Conservation (phyloP, 768 basidiomycete species). For the Suillus spraguei region DNA sequence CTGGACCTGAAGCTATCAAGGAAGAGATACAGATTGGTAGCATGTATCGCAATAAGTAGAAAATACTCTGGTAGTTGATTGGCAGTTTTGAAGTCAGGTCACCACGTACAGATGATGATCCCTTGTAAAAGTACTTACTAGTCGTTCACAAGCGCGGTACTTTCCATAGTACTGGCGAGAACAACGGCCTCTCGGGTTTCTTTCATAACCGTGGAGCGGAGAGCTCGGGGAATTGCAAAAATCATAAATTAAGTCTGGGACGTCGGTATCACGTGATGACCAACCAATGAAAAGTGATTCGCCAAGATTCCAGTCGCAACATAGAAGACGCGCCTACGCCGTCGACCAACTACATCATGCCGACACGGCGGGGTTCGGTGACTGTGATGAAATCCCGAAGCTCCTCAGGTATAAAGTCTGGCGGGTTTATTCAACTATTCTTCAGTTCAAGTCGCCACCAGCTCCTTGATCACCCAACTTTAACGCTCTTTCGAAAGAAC, state of each 20-base stretch:
- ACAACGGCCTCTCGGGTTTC: neutral
- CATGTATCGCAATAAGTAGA: neutral
- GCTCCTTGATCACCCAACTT: conserved; percentile 4
- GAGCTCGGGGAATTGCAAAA: neutral
- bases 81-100: neutral
- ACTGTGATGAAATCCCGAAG: neutral
- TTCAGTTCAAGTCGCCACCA: conserved; percentile 3
- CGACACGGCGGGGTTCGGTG: conserved; percentile 2
- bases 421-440: neutral
- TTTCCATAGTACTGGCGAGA: neutral
- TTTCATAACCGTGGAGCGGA: neutral
- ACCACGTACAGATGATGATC: neutral
- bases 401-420: conserved; percentile 2
- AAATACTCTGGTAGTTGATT: neutral
- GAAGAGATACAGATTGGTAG: neutral
- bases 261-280: neutral
- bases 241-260: no score
- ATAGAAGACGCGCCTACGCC: neutral
- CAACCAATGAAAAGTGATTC: neutral
- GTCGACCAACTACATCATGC: neutral
- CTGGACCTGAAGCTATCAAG: neutral
- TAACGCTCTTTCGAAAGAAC: neutral
- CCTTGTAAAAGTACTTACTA: neutral
- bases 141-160: neutral
- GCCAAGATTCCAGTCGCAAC: neutral